Base-by-base conservation (phyloP, 768 basidiomycete species). In the Mycena olivaceomarginata region DNA sequence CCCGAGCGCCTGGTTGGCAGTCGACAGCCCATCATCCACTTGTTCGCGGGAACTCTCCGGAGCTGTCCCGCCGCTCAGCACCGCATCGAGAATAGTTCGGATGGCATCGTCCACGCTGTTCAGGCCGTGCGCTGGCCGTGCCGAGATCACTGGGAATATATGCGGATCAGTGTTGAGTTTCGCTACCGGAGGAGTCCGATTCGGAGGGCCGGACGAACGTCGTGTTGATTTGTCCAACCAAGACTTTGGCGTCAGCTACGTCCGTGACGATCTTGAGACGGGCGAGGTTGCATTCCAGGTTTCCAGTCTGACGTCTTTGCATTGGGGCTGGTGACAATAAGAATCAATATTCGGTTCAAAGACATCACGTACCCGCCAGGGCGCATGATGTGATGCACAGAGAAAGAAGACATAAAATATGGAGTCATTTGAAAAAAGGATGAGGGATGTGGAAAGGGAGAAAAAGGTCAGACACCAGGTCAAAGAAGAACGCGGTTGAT, bases 31-130 rank as follows among this genome's bases (percentile, higher is more conserved):
- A 25, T 75, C 41, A 18, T 68, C 66, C 11, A 80, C 77, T 59
- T 81, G 80, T 15, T 79, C 79, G 70, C 85, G 83, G 22, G 79
- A 80, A 25, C 76, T 72, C 4, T 81, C 80, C n/a, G 82, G 81
- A 40, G 83, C 74, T 6, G 76, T 74, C 31, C 82, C 65, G 1
- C 79, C 77, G 39, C 77, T 51, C 31, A 84, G 46, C 11, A 83
- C 63, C 12, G 81, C 77, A 43, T 63, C 71, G 4, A 84, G 82
- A 45, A 85, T 85, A 46, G 65, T 70, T 18, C 74, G 80, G 51
- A 84, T 81, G 5, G 71, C 85, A n/a, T 60, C 74, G 59, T 82
- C 78, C 1, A 84, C 81, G 45, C 79, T 79, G 2, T 69, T 59
- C 62, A 85, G 77, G 4, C 82, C 82, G 5, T 2, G 84, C 82